Base-by-base conservation (phyloP, 2,329 filamentous ascomycete genomes). In the Colletotrichum falcatum region DNA sequence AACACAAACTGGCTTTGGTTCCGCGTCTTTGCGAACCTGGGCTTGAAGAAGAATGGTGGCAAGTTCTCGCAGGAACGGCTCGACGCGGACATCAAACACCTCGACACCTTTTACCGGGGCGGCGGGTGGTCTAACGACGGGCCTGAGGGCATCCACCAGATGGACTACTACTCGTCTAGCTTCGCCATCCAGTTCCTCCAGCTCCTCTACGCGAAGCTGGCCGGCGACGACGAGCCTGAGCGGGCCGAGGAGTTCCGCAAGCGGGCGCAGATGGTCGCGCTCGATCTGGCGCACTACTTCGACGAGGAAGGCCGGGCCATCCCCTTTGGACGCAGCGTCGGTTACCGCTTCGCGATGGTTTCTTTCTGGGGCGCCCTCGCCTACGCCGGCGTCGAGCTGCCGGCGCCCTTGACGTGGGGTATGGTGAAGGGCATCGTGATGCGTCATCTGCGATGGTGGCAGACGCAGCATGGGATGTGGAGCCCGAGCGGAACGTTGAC, bases 331-430 rank as follows among this genome's bases (percentile, higher is more conserved):
- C 88, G 93, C 58, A 93, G 91, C 62, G 87, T 95, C 60, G 93
- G 91, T 8, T 95, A 95, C 78, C 88, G 92, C n/a, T 95, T 94
- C 78, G 92, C 92, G 59, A 94, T 94, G 90, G 90, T 91, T n/a
- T 92, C 90, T 0, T 95, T 95, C 81, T 95, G 92, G 92, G 90
- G 91, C 16, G 91, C 92, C 0, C 81, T 94, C 35, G 93, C 91
- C 1, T 94, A 94, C 75, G 92, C 92, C 5, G 90, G 90, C 73
- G 90, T 94, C 61, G 91, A 94, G 63, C 85, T 94, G 6, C 92
- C 92, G 0, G 85, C 84, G 9, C 92, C 92, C 0, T 81, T 95
- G 63, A 92, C 90, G 2, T 94, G 92, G 92, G 92, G 93, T 3
- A 91, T 93, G 75, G 90, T 94, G 20, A 94, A 94, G 79, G 92